A percentile compares a stretch with the other conserved stretches of the same genome.
These are phyloP conservation scores for Pseudocercospora fuligena DNA, from an alignment of 2,329 filamentous ascomycete genomes.

Conservation along the genomic window DNA sequence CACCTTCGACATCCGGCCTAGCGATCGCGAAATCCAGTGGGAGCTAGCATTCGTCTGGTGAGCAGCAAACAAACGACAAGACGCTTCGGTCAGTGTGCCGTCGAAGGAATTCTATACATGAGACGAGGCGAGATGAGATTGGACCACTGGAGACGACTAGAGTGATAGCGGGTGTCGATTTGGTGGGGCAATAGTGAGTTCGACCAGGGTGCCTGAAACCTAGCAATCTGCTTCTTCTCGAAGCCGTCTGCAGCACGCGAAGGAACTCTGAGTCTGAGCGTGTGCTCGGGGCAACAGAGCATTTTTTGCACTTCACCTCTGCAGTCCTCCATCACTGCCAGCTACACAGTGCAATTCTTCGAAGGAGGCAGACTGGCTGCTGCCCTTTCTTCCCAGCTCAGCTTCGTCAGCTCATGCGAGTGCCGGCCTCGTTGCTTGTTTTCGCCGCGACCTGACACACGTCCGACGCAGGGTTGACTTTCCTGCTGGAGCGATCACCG, in stretches of 20 bases:
- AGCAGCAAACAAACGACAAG: not conserved
- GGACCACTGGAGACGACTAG: not conserved
- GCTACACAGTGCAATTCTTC: not conserved
- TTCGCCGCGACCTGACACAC: not conserved
- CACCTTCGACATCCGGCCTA: not conserved
- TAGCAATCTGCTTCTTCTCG: not conserved
- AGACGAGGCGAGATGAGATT: conserved; percentile 9
- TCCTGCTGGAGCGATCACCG: conserved; percentile 11
- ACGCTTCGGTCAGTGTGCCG: not conserved
- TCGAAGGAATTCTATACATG: not conserved
- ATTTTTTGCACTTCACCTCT: conserved; percentile 5
- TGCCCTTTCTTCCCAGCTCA: conserved; percentile 6
- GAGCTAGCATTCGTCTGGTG: not conserved
- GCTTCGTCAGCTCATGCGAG: conserved; percentile 6
- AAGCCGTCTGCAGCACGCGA: not conserved
- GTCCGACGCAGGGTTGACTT: conserved; percentile 2
- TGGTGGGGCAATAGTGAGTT: not conserved
- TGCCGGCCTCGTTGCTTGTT: not conserved
- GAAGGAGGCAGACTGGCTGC: conserved; percentile 14
- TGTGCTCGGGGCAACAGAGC: conserved; percentile 10
- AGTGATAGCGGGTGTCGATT: not conserved
- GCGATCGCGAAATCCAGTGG: not conserved
- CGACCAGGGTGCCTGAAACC: conserved; percentile 2
- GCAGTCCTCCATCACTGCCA: not conserved
- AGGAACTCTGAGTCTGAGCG: conserved; percentile 10